Evolutionary conservation across 2,329 filamentous ascomycete genomes (phyloP).

Genomic region (Pseudocercospora cruenta): DNA sequence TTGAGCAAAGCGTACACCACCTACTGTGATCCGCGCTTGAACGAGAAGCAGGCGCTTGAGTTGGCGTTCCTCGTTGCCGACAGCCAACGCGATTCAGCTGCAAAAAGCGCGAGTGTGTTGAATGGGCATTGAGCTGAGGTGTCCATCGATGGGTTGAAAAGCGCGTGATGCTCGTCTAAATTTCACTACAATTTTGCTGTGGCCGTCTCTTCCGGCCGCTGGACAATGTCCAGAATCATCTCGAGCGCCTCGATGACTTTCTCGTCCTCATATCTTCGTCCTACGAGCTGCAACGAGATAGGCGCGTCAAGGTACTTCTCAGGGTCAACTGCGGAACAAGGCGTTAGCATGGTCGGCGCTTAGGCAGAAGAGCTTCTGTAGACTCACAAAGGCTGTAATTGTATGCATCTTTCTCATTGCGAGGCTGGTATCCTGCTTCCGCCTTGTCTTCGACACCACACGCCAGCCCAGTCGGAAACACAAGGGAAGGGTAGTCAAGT

Average conservation of each 20-base stretch:
- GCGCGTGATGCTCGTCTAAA: not conserved
- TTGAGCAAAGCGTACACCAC: slow-evolving; percentile 89
- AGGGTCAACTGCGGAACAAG: slow-evolving; percentile 31
- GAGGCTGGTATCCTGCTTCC: slow-evolving; percentile 42
- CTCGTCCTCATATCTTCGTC: slow-evolving; percentile 58
- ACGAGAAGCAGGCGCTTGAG: slow-evolving; percentile 97
- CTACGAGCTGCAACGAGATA: slow-evolving; percentile 59
- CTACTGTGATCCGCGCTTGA: slow-evolving; percentile 92
- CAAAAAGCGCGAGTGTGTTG: not conserved
- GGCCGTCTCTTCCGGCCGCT: not conserved
- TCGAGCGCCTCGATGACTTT: slow-evolving; percentile 51
- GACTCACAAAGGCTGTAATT: slow-evolving; percentile 52
- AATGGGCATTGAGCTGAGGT: not conserved
- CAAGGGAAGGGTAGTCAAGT: slow-evolving; percentile 60
- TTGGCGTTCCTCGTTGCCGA: slow-evolving; percentile 91
- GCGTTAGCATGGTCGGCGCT: not conserved
- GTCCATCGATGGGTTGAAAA: not conserved
- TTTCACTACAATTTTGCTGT: not conserved
- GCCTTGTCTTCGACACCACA: slow-evolving; percentile 47
- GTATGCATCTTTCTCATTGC: slow-evolving; percentile 53
- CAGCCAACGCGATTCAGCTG: slow-evolving; percentile 29
- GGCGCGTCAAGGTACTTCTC: slow-evolving; percentile 55
- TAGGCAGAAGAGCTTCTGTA: not conserved
- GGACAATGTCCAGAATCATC: slow-evolving; percentile 34
- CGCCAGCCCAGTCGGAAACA: slow-evolving; percentile 61